A percentile compares a stretch with the other conserved stretches of the same genome.
Conservation (phyloP, 176 grass and related monocot genomes). For the Oryza rufipogon region DNA sequence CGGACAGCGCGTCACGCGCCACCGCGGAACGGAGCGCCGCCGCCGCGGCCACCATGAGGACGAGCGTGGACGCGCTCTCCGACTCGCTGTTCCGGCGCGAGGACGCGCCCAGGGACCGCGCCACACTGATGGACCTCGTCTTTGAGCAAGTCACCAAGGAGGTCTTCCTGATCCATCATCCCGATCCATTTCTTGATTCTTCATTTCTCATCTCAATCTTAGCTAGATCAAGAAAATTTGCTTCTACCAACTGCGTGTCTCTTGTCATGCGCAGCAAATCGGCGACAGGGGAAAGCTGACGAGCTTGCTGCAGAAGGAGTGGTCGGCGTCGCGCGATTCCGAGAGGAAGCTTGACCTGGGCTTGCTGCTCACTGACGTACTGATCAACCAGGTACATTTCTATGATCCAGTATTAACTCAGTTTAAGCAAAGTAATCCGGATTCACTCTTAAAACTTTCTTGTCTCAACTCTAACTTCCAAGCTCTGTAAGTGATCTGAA, state of each 20-base stretch:
- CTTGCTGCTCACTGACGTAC: constrained; percentile 51
- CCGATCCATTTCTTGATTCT: not conserved
- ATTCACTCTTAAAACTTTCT: not conserved
- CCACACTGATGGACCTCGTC: constrained; percentile 63
- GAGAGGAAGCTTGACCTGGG: constrained; percentile 47
- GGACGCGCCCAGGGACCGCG: constrained; percentile 42
- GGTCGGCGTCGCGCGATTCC: not conserved
- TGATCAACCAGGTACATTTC: constrained; percentile 64
- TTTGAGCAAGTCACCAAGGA: constrained; percentile 70
- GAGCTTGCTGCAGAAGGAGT: constrained; percentile 51
- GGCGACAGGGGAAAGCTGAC: constrained; percentile 35
- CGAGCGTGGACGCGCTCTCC: constrained; percentile 55
- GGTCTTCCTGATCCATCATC: constrained; percentile 29
- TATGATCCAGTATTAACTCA: not conserved
- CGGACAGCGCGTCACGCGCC: not conserved
- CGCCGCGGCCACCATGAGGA: constrained; percentile 21
- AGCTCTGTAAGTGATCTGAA: not conserved
- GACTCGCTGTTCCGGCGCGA: constrained; percentile 57
- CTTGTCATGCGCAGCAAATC: constrained; percentile 27
- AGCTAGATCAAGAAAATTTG: not conserved
- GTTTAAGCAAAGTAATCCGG: not conserved
- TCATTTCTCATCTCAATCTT: not conserved
- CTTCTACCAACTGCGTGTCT: not conserved
- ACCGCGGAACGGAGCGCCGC: not conserved
- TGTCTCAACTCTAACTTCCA: not conserved